phyloP scores from a whole-genome alignment of 495 filamentous ascomycete genomes.

The Cryomyces minteri region DNA sequence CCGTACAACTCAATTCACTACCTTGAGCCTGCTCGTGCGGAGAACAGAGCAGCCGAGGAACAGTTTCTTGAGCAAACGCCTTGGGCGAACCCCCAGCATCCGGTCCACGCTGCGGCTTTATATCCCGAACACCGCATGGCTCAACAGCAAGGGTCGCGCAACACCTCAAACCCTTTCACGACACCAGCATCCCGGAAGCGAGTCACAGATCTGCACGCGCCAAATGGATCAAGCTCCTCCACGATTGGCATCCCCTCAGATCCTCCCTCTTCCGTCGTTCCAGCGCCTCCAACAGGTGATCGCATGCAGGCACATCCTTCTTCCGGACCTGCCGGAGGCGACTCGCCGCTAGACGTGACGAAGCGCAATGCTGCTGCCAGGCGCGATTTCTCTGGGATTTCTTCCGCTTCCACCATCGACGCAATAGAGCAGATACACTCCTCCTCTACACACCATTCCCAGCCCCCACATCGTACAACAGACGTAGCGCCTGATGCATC shows the following conservation, averaged over 20 bases:
- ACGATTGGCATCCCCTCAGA: conserved; percentile 29
- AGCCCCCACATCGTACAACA: not conserved
- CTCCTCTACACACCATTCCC: not conserved
- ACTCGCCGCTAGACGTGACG: not conserved
- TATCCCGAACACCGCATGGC: conserved; percentile 1
- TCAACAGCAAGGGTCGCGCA: conserved; percentile 5
- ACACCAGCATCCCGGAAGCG: conserved; percentile 36
- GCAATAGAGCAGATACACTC: not conserved
- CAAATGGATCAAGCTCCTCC: conserved; percentile 33
- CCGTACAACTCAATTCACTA: not conserved
- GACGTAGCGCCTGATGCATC: not conserved
- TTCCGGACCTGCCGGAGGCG: not conserved
- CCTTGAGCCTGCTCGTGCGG: conserved; percentile 19
- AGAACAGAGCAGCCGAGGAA: conserved; percentile 50
- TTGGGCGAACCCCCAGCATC: conserved; percentile 80
- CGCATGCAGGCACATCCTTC: not conserved
- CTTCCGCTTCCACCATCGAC: not conserved
- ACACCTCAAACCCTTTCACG: conserved; percentile 20
- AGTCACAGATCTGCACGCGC: conserved; percentile 30
- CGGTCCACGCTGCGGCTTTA: conserved; percentile 33
- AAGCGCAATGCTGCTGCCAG: not conserved
- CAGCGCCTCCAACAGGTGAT: conserved; percentile 22
- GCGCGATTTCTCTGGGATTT: not conserved
- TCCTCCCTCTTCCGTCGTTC: conserved; percentile 26
- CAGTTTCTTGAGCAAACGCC: conserved; percentile 67